Conservation (phyloP, 2,329 filamentous ascomycete species). For the Stagonosporopsis chrysanthemi region DNA sequence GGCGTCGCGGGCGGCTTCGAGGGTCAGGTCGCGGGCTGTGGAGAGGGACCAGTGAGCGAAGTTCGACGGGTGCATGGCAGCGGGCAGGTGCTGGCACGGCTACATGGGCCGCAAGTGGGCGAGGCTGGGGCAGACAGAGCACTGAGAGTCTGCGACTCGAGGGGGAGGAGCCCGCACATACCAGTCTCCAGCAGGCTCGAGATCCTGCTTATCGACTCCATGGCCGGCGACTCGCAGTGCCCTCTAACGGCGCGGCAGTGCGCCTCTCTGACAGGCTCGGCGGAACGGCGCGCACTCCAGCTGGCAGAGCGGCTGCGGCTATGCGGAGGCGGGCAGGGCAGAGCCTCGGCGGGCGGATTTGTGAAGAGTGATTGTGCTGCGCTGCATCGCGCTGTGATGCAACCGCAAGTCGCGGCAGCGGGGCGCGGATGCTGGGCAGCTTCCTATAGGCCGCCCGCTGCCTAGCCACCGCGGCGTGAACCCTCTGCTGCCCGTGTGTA, state of each 20-base stretch:
- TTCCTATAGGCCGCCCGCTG: slow-evolving; percentile 16
- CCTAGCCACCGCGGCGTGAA: not conserved
- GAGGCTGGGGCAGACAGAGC: not conserved
- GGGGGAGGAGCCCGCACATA: slow-evolving; percentile 51
- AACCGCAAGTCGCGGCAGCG: slow-evolving; percentile 12
- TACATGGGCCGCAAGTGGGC: not conserved
- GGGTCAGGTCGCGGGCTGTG: slow-evolving; percentile 90
- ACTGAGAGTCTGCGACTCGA: not conserved
- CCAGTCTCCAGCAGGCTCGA: slow-evolving; percentile 94
- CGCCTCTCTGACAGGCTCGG: slow-evolving; percentile 18
- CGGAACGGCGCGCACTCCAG: slow-evolving; percentile 3
- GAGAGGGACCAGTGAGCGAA: slow-evolving; percentile 51
- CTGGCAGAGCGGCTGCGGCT: slow-evolving; percentile 29
- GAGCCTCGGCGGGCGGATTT: slow-evolving; percentile 22
- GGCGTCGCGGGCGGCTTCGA: slow-evolving; percentile 94
- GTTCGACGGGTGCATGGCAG: slow-evolving; percentile 47
- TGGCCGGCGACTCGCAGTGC: slow-evolving; percentile 50
- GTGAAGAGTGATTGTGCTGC: slow-evolving; percentile 36
- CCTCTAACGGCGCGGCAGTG: slow-evolving; percentile 21
- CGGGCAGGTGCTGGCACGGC: slow-evolving; percentile 4
- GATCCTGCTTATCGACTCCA: slow-evolving; percentile 97
- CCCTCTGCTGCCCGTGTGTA: not conserved
- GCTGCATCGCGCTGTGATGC: slow-evolving; percentile 25
- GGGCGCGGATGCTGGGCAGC: slow-evolving; percentile 4
- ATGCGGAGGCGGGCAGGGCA: slow-evolving; percentile 36